Evolutionary conservation across 106 monocot species (phyloP).

Genomic region (Vanilla planifolia): DNA sequence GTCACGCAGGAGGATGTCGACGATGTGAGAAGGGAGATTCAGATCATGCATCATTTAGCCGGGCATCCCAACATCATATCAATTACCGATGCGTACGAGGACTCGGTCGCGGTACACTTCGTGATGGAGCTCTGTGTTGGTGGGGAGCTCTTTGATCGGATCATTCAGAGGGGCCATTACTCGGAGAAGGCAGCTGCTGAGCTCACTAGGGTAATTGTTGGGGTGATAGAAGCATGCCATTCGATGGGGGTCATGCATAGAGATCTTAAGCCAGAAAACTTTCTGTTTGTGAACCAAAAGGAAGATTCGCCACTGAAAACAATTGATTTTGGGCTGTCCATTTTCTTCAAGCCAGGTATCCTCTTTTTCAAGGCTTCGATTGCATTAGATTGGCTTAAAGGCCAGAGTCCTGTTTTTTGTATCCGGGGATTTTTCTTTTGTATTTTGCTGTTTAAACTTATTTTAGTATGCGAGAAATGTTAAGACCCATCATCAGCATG

Average conservation of each 20-base stretch:
- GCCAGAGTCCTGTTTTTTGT: background rate
- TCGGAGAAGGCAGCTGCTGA: slow-evolving; percentile 27
- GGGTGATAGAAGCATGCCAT: slow-evolving; percentile 25
- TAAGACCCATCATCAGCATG: too few species aligned
- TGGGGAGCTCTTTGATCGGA: slow-evolving; percentile 31
- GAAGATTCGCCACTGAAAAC: slow-evolving; percentile 20
- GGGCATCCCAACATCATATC: slow-evolving; percentile 26
- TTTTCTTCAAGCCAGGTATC: slow-evolving; percentile 30
- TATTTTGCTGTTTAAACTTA: too few species aligned
- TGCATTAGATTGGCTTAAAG: background rate
- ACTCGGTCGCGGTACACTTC: slow-evolving; percentile 19
- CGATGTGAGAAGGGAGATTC: slow-evolving; percentile 28
- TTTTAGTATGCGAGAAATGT: too few species aligned
- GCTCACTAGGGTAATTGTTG: slow-evolving; percentile 27
- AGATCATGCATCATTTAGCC: slow-evolving; percentile 26
- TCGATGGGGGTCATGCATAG: slow-evolving; percentile 32
- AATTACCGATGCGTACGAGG: slow-evolving; percentile 22
- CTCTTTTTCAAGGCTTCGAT: background rate
- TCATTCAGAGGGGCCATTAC: slow-evolving; percentile 25
- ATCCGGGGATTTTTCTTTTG: too few species aligned
- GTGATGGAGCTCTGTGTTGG: slow-evolving; percentile 28
- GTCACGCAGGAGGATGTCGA: slow-evolving; percentile 22
- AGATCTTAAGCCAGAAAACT: slow-evolving; percentile 30
- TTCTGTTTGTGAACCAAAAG: slow-evolving; percentile 18
- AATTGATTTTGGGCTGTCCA: slow-evolving; percentile 26